Conservation (phyloP, 164 flowering plant species). For the Amborella trichopoda region DNA sequence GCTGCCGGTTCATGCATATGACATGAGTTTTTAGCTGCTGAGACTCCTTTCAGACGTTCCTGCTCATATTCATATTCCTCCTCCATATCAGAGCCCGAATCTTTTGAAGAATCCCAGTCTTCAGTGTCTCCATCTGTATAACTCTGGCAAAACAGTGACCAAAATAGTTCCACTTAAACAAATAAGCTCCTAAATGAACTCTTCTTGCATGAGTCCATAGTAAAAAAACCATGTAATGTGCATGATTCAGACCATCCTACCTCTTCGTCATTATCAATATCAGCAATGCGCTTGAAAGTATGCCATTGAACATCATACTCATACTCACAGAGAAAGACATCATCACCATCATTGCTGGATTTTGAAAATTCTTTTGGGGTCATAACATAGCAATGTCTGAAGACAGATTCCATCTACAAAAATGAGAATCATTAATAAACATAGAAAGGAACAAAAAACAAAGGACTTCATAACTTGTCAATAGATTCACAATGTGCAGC, state of each 20-base stretch:
- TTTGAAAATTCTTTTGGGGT: conserved; percentile 62
- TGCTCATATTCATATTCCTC: conserved; percentile 48
- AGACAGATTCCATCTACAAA: conserved; percentile 66
- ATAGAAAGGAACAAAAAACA: too few relatives aligned
- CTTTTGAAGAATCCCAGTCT: conserved; percentile 52
- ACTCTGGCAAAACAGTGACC: conserved; percentile 25
- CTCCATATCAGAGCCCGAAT: conserved; percentile 43
- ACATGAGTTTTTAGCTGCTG: conserved; percentile 5
- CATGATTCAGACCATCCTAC: conserved; percentile 20
- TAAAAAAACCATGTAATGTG: not conserved
- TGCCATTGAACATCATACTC: conserved; percentile 88
- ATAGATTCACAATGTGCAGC: too few relatives aligned
- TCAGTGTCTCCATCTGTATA: conserved; percentile 40
- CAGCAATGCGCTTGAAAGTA: conserved; percentile 85
- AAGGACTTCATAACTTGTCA: too few relatives aligned
- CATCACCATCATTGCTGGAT: conserved; percentile 83
- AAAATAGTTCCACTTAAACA: conserved; percentile 1
- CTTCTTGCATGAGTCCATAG: not conserved
- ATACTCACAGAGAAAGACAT: conserved; percentile 82
- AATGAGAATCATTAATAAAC: too few relatives aligned
- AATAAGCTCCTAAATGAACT: not conserved
- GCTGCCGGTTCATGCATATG: conserved; percentile 48
- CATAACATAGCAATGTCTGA: conserved; percentile 72
- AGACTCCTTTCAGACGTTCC: conserved; percentile 18
- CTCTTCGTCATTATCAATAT: conserved; percentile 42